A percentile compares a stretch with the other conserved stretches of the same genome.
phyloP scores from a whole-genome alignment of 768 basidiomycete genomes.

The Tulasnella sp. region DNA sequence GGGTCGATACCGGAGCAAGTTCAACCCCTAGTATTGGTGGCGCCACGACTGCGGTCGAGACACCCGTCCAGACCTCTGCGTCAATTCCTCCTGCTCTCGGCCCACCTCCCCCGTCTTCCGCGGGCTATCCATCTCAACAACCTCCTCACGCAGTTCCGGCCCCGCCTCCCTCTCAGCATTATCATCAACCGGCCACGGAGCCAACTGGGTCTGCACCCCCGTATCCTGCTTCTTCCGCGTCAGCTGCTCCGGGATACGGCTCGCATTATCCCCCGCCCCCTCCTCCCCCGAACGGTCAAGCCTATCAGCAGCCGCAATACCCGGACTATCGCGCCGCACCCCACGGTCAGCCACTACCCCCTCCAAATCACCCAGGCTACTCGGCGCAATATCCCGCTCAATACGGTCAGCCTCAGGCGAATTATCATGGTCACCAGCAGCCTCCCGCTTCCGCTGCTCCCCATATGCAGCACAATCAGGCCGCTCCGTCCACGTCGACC shows the following conservation, averaged over 20 bases:
- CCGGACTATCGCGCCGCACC: background rate
- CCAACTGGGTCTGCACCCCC: background rate
- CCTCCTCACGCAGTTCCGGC: conserved; percentile 17
- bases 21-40: conserved; percentile 17
- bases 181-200: conserved; percentile 16
- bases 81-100: conserved; percentile 11
- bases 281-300: background rate
- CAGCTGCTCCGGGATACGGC: conserved; percentile 1
- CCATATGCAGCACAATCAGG: background rate
- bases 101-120: conserved; percentile 7
- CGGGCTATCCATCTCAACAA: conserved; percentile 1
- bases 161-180: conserved; percentile 19
- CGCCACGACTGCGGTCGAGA: conserved; percentile 13
- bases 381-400: conserved; percentile 4
- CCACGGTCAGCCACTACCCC: conserved; percentile 1
- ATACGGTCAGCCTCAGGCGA: conserved; percentile 16
- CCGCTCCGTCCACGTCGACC: background rate
- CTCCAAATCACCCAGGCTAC: background rate
- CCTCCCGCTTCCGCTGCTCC: conserved; percentile 23
- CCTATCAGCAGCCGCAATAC: conserved; percentile 9
- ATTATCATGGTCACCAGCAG: background rate
- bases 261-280: conserved; percentile 1
- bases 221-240: conserved; percentile 15
- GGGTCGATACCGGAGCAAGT: conserved; percentile 13
- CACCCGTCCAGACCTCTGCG: conserved; percentile 18